Evolutionary conservation across 352 stramenopile species (phyloP), one percentile per base, ranked within the genome.

Genomic region (Pythium phragmitis): DNA sequence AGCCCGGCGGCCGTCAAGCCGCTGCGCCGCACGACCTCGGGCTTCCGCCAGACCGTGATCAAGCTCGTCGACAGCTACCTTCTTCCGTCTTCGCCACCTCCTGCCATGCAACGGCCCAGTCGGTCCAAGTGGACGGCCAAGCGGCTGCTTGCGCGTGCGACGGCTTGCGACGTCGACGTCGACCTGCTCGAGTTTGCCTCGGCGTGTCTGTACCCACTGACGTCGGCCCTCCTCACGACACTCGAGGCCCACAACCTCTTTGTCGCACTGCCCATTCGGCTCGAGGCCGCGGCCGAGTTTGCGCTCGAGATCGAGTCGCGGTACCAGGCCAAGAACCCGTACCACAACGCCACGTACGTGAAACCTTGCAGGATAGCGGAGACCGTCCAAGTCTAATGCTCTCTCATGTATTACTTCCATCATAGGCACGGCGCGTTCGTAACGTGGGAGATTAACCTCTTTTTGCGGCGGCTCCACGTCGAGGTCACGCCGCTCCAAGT

Each of bases 341-440:
- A 92, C 60, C 85, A 94, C 67, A 94, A 92, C 60, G 78, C 83
- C 36, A 60, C 80, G 82, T 91, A 79, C 36, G 79, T 75, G 26
- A 36, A 7, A 41, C 39, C 17, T 21, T 54, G 9, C 19, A 0
- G 4, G 8, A 9, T 41, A 54, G 16, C 48, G 1, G 26, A 54
- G 48, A 54, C 48, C 48, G 30, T 54, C 19, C n/a, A 42, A 30
- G 26, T 41, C 47, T 41, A 14, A 47, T 41, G 36, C 36, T 26
- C 33, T 36, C 13, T 36, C 46, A 70, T 53, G 13, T 17, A 46
- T 1, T 66, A 2, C 54, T 28, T 61, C 14, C 36, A 58, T 63
- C 33, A 34, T 50, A 91, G 82, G 5, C 85, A 93, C 47, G 82
- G 75, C 6, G 82, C 81, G 45, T 86, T 80, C 11, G 85, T 92